phyloP scores from a whole-genome alignment of 495 filamentous ascomycete species.

The Letharia lupina region DNA sequence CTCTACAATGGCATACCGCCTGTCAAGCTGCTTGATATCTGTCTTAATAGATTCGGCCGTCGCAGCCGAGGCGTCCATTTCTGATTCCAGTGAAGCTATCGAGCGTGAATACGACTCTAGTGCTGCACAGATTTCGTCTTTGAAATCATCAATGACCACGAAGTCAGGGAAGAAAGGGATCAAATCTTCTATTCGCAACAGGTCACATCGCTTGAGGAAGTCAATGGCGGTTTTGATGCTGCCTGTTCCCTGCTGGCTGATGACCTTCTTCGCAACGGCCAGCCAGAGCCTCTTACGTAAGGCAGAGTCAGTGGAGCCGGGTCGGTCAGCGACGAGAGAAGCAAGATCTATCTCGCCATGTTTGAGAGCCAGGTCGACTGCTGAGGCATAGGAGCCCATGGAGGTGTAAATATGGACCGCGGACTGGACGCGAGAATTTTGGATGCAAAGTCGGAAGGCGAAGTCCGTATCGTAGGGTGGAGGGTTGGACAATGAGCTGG shows the following conservation, averaged over 20 bases:
- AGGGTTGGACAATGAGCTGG: constrained; percentile 55
- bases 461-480: constrained; percentile 94
- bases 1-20: constrained; percentile 91
- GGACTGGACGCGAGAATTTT: constrained; percentile 81
- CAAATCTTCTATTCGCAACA: constrained; percentile 89
- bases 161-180: constrained; percentile 99
- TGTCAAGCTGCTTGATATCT: constrained; percentile 75
- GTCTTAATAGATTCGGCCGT: constrained; percentile 83
- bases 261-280: constrained; percentile 85
- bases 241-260: constrained; percentile 63
- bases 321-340: constrained; percentile 78
- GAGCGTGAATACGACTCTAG: constrained; percentile 84
- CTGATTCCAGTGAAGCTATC: constrained; percentile 80
- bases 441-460: constrained; percentile 88
- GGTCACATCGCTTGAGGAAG: constrained; percentile 82
- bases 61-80: constrained; percentile 88
- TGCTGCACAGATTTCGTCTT: constrained; percentile 91
- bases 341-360: constrained; percentile 86
- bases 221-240: constrained; percentile 88
- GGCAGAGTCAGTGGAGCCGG: constrained; percentile 58
- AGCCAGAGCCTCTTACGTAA: constrained; percentile 93
- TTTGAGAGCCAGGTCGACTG: constrained; percentile 83
- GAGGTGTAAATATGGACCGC: constrained; percentile 93
- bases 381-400: constrained; percentile 87
- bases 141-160: constrained; percentile 98